These are phyloP conservation scores for Saprolegnia diclina DNA, from an alignment of 352 stramenopile genomes.

Conservation along the genomic window DNA sequence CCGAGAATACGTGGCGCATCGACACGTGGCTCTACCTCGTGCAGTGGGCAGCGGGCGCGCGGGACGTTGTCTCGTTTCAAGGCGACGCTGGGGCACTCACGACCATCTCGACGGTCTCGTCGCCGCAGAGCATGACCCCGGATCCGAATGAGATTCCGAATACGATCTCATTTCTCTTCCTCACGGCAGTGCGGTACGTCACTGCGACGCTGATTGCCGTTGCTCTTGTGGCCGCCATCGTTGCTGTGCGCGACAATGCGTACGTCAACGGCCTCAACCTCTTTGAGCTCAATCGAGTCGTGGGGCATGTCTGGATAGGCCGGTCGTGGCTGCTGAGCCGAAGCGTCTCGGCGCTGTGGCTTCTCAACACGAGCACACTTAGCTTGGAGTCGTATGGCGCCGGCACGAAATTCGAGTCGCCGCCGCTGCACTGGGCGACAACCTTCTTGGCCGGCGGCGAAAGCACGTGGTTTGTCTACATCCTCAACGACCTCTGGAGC, in stretches of 20 bases:
- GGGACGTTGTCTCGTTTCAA: slow-evolving; percentile 18
- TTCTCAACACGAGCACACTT: slow-evolving; percentile 1
- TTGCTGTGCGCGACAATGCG: background rate
- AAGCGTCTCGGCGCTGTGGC: background rate
- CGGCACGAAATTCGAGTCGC: background rate
- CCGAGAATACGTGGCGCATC: background rate
- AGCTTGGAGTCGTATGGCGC: background rate
- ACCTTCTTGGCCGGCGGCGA: background rate
- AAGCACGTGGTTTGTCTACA: slow-evolving; percentile 11
- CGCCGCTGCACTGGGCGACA: background rate
- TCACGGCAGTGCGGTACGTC: background rate
- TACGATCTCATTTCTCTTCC: slow-evolving; percentile 9
- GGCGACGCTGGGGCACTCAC: slow-evolving; percentile 14
- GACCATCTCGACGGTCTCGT: background rate
- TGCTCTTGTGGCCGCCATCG: background rate
- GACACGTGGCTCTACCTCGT: slow-evolving; percentile 17
- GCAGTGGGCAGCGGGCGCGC: slow-evolving; percentile 2
- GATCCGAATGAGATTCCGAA: slow-evolving; percentile 3
- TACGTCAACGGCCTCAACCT: background rate
- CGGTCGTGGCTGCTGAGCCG: background rate
- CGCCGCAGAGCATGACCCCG: background rate
- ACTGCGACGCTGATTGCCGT: slow-evolving; percentile 1
- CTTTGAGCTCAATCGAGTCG: slow-evolving; percentile 12
- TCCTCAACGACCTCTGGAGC: slow-evolving; percentile 8
- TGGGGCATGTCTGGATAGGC: background rate